Percentiles rank a stretch among this genome's conserved stretches.
phyloP scores from a whole-genome alignment of 2,329 filamentous ascomycete species.

The Aschersonia sp. region DNA sequence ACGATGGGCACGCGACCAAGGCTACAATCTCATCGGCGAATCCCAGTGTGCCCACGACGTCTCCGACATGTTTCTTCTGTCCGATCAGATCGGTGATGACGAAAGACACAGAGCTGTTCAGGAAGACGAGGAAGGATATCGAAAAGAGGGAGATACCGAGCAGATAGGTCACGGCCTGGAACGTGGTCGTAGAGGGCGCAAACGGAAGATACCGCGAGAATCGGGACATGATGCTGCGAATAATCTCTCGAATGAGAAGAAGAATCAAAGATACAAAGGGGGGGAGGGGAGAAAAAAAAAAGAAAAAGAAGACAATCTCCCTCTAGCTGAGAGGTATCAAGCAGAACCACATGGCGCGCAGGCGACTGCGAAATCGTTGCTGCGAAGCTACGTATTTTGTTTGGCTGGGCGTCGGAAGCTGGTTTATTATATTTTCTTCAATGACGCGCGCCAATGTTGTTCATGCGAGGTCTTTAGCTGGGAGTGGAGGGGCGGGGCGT shows the following conservation, averaged over 20 bases:
- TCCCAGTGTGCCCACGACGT: conserved; percentile 71
- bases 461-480: too few species aligned
- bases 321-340: conserved; percentile 3
- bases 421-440: not conserved
- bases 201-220: conserved; percentile 40
- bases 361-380: too few species aligned
- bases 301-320: not conserved
- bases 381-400: not conserved
- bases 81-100: conserved; percentile 74
- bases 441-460: not conserved
- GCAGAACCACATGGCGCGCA: conserved; percentile 6
- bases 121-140: conserved; percentile 80
- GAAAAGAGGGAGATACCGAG: conserved; percentile 73
- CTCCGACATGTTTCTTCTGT: conserved; percentile 56
- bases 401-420: not conserved
- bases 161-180: conserved; percentile 61
- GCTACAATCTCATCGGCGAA: conserved; percentile 77
- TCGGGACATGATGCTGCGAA: conserved; percentile 14
- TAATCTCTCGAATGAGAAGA: too few species aligned
- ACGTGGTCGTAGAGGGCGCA: conserved; percentile 40
- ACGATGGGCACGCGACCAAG: conserved; percentile 63
- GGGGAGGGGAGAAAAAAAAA: too few species aligned
- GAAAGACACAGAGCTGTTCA: conserved; percentile 74
- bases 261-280: too few species aligned
- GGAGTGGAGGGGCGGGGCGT: too few species aligned